Conservation (phyloP, 495 filamentous ascomycete genomes). For the Podospora bellae-mahoneyi region DNA sequence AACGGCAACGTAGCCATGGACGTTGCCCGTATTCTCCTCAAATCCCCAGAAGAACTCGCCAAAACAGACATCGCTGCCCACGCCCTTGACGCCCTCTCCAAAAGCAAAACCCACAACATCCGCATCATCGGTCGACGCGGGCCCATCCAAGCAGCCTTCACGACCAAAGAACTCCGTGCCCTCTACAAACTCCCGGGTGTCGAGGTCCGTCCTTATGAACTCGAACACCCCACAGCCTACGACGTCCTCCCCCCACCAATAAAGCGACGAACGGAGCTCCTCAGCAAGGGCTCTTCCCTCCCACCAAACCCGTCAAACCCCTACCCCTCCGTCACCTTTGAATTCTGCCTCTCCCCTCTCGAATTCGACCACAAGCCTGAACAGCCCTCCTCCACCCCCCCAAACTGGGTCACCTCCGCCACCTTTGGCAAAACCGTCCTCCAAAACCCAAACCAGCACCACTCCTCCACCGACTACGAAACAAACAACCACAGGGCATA, state of each 20-base stretch:
- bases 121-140: constrained; percentile 83
- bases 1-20: constrained; percentile 96
- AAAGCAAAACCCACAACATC: constrained; percentile 74
- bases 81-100: constrained; percentile 68
- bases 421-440: background rate
- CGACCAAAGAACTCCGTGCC: constrained; percentile 89
- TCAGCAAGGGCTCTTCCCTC: constrained; percentile 62
- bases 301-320: background rate
- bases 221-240: constrained; percentile 33
- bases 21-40: constrained; percentile 82
- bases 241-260: constrained; percentile 65
- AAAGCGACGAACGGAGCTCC: constrained; percentile 73
- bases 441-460: constrained; percentile 21
- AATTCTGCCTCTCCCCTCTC: constrained; percentile 32
- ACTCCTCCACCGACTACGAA: constrained; percentile 64
- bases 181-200: constrained; percentile 73
- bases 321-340: constrained; percentile 27
- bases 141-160: constrained; percentile 88
- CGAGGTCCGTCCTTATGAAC: constrained; percentile 61
- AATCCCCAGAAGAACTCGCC: constrained; percentile 63
- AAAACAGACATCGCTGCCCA: constrained; percentile 85
- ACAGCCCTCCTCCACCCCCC: constrained; percentile 55
- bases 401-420: constrained; percentile 25
- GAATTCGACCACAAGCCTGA: constrained; percentile 76
- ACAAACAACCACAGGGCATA: constrained; percentile 51